A percentile compares a stretch with the other conserved stretches of the same genome.
Evolutionary conservation across 345 rosid species (phyloP).

Genomic region (Draba incana): DNA sequence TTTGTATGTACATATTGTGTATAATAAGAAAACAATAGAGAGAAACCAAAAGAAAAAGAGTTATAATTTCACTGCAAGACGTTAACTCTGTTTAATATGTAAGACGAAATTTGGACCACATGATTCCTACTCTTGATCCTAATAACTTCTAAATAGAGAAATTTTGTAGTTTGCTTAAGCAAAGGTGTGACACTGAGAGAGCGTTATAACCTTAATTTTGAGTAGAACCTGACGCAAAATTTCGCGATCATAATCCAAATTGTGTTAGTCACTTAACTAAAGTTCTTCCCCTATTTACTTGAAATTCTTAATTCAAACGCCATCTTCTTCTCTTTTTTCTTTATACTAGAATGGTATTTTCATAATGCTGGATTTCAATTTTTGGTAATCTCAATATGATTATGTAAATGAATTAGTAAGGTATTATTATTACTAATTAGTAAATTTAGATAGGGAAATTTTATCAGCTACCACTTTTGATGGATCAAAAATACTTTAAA

Average conservation of each 20-base stretch:
- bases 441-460: neutral
- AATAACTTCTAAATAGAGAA: neutral
- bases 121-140: neutral
- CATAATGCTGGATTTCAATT: neutral
- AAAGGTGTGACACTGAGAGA: neutral
- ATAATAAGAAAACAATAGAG: slow-evolving; percentile 15
- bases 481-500: no score
- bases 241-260: neutral
- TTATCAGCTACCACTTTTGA: no score
- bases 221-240: slow-evolving; percentile 8
- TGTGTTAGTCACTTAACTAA: neutral
- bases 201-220: no score
- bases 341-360: neutral
- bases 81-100: slow-evolving; percentile 20
- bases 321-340: slow-evolving; percentile 1
- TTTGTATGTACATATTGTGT: slow-evolving; percentile 20
- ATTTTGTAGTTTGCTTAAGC: no score
- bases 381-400: neutral
- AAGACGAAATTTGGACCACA: slow-evolving; percentile 20
- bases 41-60: neutral
- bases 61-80: slow-evolving; percentile 12
- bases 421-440: neutral
- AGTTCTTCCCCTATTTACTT: neutral
- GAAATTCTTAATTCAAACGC: slow-evolving; percentile 2
- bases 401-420: neutral